These are phyloP conservation scores for Penicillium sclerotigenum DNA, from an alignment of 2,329 filamentous ascomycete species.

Conservation along the genomic window DNA sequence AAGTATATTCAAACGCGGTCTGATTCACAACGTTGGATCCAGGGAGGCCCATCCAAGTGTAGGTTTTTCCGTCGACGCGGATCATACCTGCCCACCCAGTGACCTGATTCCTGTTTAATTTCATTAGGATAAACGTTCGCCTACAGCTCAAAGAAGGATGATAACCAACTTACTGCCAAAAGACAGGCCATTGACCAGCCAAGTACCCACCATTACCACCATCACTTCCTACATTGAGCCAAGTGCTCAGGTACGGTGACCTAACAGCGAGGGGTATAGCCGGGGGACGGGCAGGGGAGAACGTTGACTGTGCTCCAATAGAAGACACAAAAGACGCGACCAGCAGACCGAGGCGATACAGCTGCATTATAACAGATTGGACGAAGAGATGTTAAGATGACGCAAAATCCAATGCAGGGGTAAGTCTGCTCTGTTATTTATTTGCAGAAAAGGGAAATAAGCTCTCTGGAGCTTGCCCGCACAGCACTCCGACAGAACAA, in stretches of 20 bases:
- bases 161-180: slow-evolving; percentile 61
- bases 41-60: slow-evolving; percentile 66
- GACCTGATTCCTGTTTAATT: slow-evolving; percentile 48
- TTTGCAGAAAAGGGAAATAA: slow-evolving; percentile 5
- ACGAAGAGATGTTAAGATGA: slow-evolving; percentile 14
- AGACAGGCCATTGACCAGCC: slow-evolving; percentile 65
- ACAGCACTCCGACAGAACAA: slow-evolving; percentile 3
- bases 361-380: slow-evolving; percentile 29
- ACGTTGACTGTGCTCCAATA: slow-evolving; percentile 49
- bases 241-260: slow-evolving; percentile 71
- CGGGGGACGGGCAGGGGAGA: slow-evolving; percentile 63
- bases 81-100: slow-evolving; percentile 68
- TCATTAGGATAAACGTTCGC: slow-evolving; percentile 15
- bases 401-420: slow-evolving; percentile 19
- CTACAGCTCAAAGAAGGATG: not conserved
- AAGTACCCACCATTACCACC: slow-evolving; percentile 64
- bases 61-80: slow-evolving; percentile 61
- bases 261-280: slow-evolving; percentile 70
- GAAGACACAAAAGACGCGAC: slow-evolving; percentile 24
- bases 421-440: slow-evolving; percentile 20
- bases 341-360: slow-evolving; percentile 25
- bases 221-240: slow-evolving; percentile 61
- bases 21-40: slow-evolving; percentile 53
- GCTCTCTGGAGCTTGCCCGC: slow-evolving; percentile 3
- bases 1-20: slow-evolving; percentile 65